Conservation (phyloP, 2,329 filamentous ascomycete species). For the Tothia fuscella region DNA sequence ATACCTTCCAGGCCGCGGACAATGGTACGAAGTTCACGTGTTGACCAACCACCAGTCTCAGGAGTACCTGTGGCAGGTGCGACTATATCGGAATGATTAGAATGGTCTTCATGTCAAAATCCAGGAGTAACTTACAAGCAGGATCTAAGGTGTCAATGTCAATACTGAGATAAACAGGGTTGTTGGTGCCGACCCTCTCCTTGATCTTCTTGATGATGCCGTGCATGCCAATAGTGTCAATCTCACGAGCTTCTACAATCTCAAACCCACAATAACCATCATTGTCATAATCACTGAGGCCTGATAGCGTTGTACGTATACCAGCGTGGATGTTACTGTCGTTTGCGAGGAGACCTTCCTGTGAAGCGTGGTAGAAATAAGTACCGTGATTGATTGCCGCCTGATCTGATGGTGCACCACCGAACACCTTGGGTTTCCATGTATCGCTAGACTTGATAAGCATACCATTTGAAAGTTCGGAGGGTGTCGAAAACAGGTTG, state of each 20-base stretch:
- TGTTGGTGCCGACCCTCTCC: slow-evolving; percentile 59
- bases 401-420: slow-evolving; percentile 63
- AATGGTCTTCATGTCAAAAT: neutral
- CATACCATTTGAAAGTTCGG: slow-evolving; percentile 1
- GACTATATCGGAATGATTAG: slow-evolving; percentile 27
- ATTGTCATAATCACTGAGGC: slow-evolving; percentile 71
- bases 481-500: slow-evolving; percentile 13
- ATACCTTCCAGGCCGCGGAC: slow-evolving; percentile 56
- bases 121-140: slow-evolving; percentile 44
- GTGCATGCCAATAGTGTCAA: slow-evolving; percentile 54
- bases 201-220: slow-evolving; percentile 71
- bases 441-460: slow-evolving; percentile 28
- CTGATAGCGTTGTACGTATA: slow-evolving; percentile 70
- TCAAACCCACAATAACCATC: slow-evolving; percentile 77
- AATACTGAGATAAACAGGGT: slow-evolving; percentile 69
- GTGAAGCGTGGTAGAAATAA: slow-evolving; percentile 74
- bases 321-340: slow-evolving; percentile 81
- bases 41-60: slow-evolving; percentile 66
- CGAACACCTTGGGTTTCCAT: slow-evolving; percentile 79
- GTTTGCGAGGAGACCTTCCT: slow-evolving; percentile 67
- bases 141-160: slow-evolving; percentile 86
- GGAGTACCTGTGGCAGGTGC: slow-evolving; percentile 65
- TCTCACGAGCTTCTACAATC: slow-evolving; percentile 64
- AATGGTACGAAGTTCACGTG: slow-evolving; percentile 60
- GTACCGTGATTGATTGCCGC: slow-evolving; percentile 78